Evolutionary conservation across 2,329 filamentous ascomycete species (phyloP), one percentile per base, ranked within the genome.

Genomic region (Ascochyta clinopodiicola): DNA sequence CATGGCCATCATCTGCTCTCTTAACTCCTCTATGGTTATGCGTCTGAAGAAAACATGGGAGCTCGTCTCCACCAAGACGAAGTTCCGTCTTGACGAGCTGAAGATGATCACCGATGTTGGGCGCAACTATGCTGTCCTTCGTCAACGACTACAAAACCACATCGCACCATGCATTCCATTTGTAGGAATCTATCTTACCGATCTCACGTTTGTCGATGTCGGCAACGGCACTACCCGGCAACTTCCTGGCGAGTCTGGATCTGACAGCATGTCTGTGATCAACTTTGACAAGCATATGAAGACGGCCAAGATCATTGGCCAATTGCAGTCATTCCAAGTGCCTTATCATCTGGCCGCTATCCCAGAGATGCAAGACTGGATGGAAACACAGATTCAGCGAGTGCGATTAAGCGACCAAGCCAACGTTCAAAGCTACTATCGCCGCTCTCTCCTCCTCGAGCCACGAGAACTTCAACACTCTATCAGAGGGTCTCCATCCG

Each of bases 251-350:
- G 78, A 61, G n/a, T 75, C 78, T 32, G 79, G 81, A 6, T 80
- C 81, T 13, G 85, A 90, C n/a, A 83, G 87, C 27, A 83, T 91
- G 67, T 86, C 87, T 0, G 91, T 98, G 29, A 92, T 99, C 82
- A 99, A 99, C 78, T 98, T 97, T 68, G 94, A 98, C 81, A 98
- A 98, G 79, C 92, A 98, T 74, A 90, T 88, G 67, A 91, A 92
- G 65, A 98, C 93, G 2, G 93, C 94, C 40, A 95, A 93, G 77
- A 96, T 98, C 71, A 96, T 99, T 67, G 91, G 91, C 60, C 94
- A 98, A 67, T 84, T 99, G 7, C 95, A 99, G 75, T 88, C 93
- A 17, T 98, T 98, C 80, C 95, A 99, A 77, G 91, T 96, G 19
- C 92, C 93, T 0, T 98, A 98, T 74, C 86, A 89, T 6, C 84